Evolutionary conservation across 305 asterid species (phyloP), one percentile per base, ranked within the genome.

Genomic region (Fraxinus greggii): DNA sequence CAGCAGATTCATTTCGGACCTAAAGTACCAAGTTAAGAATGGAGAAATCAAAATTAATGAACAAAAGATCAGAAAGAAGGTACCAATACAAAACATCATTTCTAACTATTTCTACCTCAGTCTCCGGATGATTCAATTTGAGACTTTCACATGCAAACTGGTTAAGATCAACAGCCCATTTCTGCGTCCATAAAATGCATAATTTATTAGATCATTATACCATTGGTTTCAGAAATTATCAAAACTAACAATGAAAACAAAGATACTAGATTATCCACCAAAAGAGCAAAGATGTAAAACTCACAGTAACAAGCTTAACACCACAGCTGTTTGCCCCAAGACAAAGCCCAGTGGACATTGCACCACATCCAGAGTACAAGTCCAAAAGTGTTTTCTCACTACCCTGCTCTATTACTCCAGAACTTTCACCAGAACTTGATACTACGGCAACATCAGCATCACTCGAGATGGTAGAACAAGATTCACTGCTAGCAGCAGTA

Each of bases 311-410:
- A 63, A 93, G 92, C 31, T 90, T 89, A 24, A 92, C 92, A 9
- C 93, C 94, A 33, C 82, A 45, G 40, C 85, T 87, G 61, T 87
- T 90, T 48, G 95, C 95, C 83, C 98, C 98, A 36, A 93, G 85
- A 77, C 95, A 91, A 36, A 93, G 85, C 21, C 98, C 98, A 4
- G 95, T 91, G 4, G 97, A 92, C 97, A 94, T 92, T 33, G 90
- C 98, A 17, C 98, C 98, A 86, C 97, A 94, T 28, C 98, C 97
- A 8, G 97, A 86, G 81, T 92, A 94, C 73, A 94, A 9, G 84
- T 94, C 98, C 79, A 94, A 35, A 15, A 92, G 70, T 13, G 86
- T 86, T 82, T 33, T 87, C 85, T 91, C 95, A 17, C 42, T 63
- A 2, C 35, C 67, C 6, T 61, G 78, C 8, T 74, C 84, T 21